phyloP scores from a whole-genome alignment of 306 rosid species.

The Cicer yamashitae region DNA sequence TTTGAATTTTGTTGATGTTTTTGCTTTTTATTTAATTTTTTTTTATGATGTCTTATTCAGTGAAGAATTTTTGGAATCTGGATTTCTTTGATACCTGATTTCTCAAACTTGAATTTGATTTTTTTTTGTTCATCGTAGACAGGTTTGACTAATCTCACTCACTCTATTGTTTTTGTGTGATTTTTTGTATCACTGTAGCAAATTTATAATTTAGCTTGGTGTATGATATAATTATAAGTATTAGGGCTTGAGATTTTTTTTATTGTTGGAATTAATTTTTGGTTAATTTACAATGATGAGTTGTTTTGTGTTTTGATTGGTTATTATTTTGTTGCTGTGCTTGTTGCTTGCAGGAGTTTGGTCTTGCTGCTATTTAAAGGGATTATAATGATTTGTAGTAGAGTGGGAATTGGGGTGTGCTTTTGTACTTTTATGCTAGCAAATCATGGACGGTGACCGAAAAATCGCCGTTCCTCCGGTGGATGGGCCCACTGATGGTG shows the following conservation, averaged over 20 bases:
- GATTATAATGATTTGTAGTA: slow-evolving; percentile 72
- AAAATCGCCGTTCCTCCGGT: slow-evolving; percentile 54
- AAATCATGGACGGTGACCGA: slow-evolving; percentile 77
- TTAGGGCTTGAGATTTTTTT: background rate
- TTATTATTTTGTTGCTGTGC: background rate
- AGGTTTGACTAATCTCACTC: slow-evolving; percentile 1
- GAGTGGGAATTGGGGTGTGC: slow-evolving; percentile 67
- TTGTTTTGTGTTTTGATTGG: background rate
- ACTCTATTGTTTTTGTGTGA: background rate
- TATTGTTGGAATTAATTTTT: background rate
- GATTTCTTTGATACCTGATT: background rate
- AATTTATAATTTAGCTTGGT: background rate
- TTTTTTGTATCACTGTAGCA: background rate
- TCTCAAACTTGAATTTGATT: background rate
- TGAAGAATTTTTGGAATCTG: background rate
- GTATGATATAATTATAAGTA: background rate
- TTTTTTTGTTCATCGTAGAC: background rate
- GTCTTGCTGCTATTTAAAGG: slow-evolving; percentile 44
- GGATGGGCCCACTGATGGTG: slow-evolving; percentile 55
- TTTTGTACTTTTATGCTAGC: slow-evolving; percentile 49
- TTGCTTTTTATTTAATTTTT: background rate
- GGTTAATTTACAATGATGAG: background rate
- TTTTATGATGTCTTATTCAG: background rate
- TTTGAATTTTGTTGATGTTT: background rate
- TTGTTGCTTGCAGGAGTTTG: slow-evolving; percentile 43